Evolutionary conservation across 2,329 filamentous ascomycete species (phyloP), one percentile per base, ranked within the genome.

Genomic region (Graphiopsis chlorocephala): DNA sequence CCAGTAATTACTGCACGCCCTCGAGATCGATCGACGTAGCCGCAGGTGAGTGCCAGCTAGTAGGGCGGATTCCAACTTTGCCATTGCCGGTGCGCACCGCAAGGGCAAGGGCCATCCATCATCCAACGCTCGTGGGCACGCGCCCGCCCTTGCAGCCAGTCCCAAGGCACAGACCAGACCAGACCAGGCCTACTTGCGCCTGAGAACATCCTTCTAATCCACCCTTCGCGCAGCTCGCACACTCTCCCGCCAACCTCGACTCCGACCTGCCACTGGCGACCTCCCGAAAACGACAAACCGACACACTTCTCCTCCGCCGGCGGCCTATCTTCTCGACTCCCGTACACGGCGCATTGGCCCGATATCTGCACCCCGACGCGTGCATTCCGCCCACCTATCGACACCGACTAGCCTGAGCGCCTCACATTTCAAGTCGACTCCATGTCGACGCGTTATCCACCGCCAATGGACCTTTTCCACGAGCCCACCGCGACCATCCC

Each of bases 391-490:
- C 25, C 53, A n/a, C 8, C n/a, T 48, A 14, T 28, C 58, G 29
- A 26, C 48, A 25, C 28, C 59, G 58, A 38, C 26, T 28, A 17
- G 48, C 59, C 48, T 56, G 58, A 61, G 50, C 33, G 48, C 64
- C 26, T 61, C 20, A 23, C 47, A 53, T 35, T 28, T 14, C 25
- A 45, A 48, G 48, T 63, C 60, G 64, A 65, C 70, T 84, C 29
- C 82, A 79, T 82, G 76, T 80, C 83, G 77, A 84, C 84, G 83
- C 84, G 83, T 82, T 82, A 81, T 70, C 81, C 81, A 73, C 76
- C 78, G 68, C 77, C 80, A 71, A 77, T 88, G 77, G 82, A 87
- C 72, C 84, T 86, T 75, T 86, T 84, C 74, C 82, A 87, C 74
- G 85, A 88, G 76, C 78, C 82, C 65, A 76, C 80, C 66, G 66